Conservation (phyloP, 805 yeast species). For the Pichia exigua region DNA sequence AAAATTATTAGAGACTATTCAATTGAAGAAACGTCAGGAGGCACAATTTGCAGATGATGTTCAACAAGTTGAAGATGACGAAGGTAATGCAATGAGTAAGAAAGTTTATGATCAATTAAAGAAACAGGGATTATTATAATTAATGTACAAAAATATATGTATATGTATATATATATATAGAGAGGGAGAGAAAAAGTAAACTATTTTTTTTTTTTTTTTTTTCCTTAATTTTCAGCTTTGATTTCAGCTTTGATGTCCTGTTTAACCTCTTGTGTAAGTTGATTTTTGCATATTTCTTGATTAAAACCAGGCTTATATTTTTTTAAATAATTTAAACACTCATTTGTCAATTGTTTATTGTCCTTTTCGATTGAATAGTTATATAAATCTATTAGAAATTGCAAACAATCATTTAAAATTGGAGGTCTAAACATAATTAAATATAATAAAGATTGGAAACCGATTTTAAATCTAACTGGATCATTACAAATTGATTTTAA, state of each 20-base stretch:
- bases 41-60: constrained; percentile 43
- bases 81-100: constrained; percentile 87
- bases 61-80: constrained; percentile 83
- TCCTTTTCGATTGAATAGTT: constrained; percentile 24
- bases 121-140: constrained; percentile 70
- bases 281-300: no score
- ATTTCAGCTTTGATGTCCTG: neutral
- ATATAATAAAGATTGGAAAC: constrained; percentile 75
- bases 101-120: constrained; percentile 78
- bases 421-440: constrained; percentile 90
- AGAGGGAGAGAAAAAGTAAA: neutral
- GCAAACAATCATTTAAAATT: constrained; percentile 46
- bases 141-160: neutral
- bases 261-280: neutral
- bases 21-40: constrained; percentile 29
- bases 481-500: constrained; percentile 73
- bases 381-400: constrained; percentile 40
- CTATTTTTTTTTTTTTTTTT: neutral
- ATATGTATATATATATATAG: neutral
- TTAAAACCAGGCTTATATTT: constrained; percentile 33
- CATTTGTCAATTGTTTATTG: constrained; percentile 43
- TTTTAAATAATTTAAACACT: constrained; percentile 37
- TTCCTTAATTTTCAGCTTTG: no score
- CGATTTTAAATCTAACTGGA: constrained; percentile 74
- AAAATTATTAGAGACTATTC: constrained; percentile 44